Conservation (phyloP, 768 basidiomycete genomes). For the Hygrophoropsis aurantiaca region DNA sequence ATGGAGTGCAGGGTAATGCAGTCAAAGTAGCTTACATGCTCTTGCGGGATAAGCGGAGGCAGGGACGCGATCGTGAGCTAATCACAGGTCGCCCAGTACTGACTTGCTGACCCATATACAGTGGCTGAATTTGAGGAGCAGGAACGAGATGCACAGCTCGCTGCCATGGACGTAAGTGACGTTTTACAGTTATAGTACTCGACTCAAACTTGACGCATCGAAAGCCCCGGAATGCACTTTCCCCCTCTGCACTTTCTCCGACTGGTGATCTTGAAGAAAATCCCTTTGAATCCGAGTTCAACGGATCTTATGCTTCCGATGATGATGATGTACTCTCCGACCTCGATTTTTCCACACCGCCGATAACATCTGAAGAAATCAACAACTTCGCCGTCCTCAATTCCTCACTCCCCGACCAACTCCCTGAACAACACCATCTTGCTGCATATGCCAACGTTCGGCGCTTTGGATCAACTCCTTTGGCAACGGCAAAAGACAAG, state of each 20-base stretch:
- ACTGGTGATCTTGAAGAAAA: conserved; percentile 68
- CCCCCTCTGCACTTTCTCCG: conserved; percentile 67
- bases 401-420: conserved; percentile 70
- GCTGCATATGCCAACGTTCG: conserved; percentile 63
- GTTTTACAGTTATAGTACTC: conserved; percentile 6
- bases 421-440: conserved; percentile 68
- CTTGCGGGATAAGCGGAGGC: conserved; percentile 81
- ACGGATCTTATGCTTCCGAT: conserved; percentile 34
- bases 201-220: conserved; percentile 5
- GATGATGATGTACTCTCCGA: conserved; percentile 63
- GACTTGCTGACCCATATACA: conserved; percentile 29
- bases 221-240: conserved; percentile 70
- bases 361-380: conserved; percentile 36
- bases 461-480: conserved; percentile 18
- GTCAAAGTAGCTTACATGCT: conserved; percentile 97
- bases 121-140: conserved; percentile 81
- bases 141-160: conserved; percentile 79
- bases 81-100: neutral
- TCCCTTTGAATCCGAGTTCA: conserved; percentile 79
- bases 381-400: conserved; percentile 88
- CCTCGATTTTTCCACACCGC: conserved; percentile 47
- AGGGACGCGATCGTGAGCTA: conserved; percentile 66
- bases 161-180: conserved; percentile 74
- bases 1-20: conserved; percentile 85
- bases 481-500: conserved; percentile 54